Evolutionary conservation across 306 rosid genomes (phyloP), one percentile per base, ranked within the genome.

Genomic region (Begonia loranthoides): DNA sequence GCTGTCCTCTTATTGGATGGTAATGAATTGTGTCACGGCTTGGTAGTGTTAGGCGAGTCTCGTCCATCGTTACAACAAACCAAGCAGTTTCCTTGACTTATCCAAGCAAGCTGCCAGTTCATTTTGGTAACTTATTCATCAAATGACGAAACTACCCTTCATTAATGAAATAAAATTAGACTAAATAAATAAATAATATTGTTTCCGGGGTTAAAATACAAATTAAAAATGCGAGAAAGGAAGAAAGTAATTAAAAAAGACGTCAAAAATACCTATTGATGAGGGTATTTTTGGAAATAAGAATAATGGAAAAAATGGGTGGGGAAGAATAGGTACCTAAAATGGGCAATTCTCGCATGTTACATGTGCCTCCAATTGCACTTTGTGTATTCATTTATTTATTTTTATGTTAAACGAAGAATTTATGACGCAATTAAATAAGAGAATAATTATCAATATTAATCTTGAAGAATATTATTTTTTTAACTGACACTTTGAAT

Each of bases 1-100:
- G 36, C 5, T 28, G 36, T 28, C 36, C 36, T 2, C 36, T 28
- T 28, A 28, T 28, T 28, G 36, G 36, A 28, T 28, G 9, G 36
- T 28, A 28, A 28, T 7, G 22, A 19, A 19, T 19, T 19, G 22
- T 41, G 4, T 12, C 47, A 43, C 15, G 47, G 15, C n/a, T 11
- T 3, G 15, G 13, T 43, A 43, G 47, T 43, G 47, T 10, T n/a
- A 43, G 47, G 47, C 47, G 47, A 43, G 47, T 33, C 52, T 63
- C 67, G 63, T 38, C 68, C 66, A 61, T 66, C 85, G 77, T 87
- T 75, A 69, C 83, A 87, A 75, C 81, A 49, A 72, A 64, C 79
- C 61, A 24, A 74, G 77, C 86, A 76, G 87, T 77, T 84, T 76
- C 75, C 78, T 79, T 76, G 75, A 84, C 88, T 70, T 58, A 59